phyloP scores from a whole-genome alignment of 768 basidiomycete species.

The Rossbeevera mucosa region DNA sequence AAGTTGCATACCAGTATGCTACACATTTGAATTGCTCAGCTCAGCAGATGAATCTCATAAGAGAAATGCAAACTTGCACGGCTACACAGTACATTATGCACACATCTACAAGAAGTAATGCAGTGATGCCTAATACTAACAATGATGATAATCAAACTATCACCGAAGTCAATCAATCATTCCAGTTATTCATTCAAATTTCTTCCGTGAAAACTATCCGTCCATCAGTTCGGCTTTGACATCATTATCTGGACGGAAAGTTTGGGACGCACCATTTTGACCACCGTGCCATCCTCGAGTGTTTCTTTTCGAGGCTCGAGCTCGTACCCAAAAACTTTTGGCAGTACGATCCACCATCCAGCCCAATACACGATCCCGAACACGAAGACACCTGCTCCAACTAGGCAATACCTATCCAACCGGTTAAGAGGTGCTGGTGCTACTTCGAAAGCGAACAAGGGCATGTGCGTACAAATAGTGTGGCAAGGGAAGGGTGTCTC shows the following conservation, averaged over 20 bases:
- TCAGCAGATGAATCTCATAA: no score
- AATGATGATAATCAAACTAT: not conserved
- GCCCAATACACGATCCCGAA: conserved; percentile 52
- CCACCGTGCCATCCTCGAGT: conserved; percentile 49
- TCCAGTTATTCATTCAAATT: not conserved
- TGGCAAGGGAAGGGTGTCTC: conserved; percentile 57
- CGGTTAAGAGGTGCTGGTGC: conserved; percentile 37
- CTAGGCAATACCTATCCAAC: conserved; percentile 44
- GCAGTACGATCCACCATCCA: conserved; percentile 47
- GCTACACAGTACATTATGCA: not conserved
- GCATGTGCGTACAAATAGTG: conserved; percentile 42
- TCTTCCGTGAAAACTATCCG: not conserved
- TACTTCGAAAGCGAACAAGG: conserved; percentile 12
- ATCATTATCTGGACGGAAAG: no score
- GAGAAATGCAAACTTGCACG: no score
- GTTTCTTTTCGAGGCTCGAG: conserved; percentile 46
- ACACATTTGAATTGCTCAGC: no score
- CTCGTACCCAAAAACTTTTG: conserved; percentile 44
- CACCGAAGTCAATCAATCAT: not conserved
- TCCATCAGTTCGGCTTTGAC: not conserved
- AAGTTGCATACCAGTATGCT: no score
- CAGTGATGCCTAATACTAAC: not conserved
- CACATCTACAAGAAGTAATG: not conserved
- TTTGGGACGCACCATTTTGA: conserved; percentile 49
- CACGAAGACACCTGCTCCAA: conserved; percentile 47